These are phyloP conservation scores for Neoboletus subvelutipes DNA, from an alignment of 768 basidiomycete genomes.

Conservation along the genomic window DNA sequence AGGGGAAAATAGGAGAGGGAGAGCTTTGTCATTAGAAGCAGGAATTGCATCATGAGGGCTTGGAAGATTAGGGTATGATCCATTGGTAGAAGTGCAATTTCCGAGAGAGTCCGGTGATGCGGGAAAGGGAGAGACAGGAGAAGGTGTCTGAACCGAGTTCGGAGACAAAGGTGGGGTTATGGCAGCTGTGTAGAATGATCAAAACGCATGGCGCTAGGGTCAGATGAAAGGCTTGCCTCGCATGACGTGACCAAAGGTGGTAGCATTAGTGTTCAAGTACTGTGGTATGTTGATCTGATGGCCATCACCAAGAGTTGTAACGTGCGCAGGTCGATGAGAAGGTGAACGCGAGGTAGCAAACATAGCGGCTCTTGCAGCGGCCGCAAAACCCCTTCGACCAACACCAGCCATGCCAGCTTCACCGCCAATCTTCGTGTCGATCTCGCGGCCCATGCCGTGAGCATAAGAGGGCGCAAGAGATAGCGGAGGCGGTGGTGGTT, in stretches of 20 bases:
- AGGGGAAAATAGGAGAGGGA: slow-evolving; percentile 21
- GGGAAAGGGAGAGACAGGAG: slow-evolving; percentile 35
- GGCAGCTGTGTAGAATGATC: slow-evolving; percentile 23
- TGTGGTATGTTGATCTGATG: slow-evolving; percentile 40
- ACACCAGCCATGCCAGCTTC: slow-evolving; percentile 90
- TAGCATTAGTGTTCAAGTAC: slow-evolving; percentile 47
- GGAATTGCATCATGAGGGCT: slow-evolving; percentile 18
- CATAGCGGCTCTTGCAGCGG: slow-evolving; percentile 67
- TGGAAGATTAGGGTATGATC: slow-evolving; percentile 17
- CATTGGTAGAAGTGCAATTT: slow-evolving; percentile 15
- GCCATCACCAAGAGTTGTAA: slow-evolving; percentile 6
- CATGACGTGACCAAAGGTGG: slow-evolving; percentile 28
- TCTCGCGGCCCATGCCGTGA: slow-evolving; percentile 31
- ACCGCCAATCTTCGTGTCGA: slow-evolving; percentile 73
- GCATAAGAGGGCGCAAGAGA: slow-evolving; percentile 8
- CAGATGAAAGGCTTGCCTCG: slow-evolving; percentile 28
- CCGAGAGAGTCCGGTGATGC: slow-evolving; percentile 24
- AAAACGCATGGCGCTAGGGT: slow-evolving; percentile 1
- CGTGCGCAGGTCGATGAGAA: neutral
- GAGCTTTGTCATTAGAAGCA: slow-evolving; percentile 18
- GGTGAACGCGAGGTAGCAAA: slow-evolving; percentile 30
- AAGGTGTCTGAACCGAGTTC: slow-evolving; percentile 32
- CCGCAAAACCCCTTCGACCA: slow-evolving; percentile 77
- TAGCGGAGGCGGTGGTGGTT: slow-evolving; percentile 18
- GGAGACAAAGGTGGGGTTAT: slow-evolving; percentile 36